A percentile compares a stretch with the other conserved stretches of the same genome.
These are phyloP conservation scores for Solidago caesia DNA, from an alignment of 129 eudicot genomes.

Conservation along the genomic window DNA sequence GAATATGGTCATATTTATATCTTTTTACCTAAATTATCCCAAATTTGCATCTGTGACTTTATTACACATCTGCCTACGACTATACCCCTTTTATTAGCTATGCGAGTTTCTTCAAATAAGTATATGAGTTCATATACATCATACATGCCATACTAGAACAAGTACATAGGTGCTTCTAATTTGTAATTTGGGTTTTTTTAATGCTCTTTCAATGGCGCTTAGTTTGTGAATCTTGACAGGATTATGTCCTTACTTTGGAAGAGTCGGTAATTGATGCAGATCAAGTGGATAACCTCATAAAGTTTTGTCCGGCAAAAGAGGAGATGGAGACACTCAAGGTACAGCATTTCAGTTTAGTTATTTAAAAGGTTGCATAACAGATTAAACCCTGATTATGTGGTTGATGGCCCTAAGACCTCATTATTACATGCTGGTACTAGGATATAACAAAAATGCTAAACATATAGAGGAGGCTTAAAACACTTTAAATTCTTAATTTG, in stretches of 20 bases:
- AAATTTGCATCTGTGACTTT: too few species aligned
- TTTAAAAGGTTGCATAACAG: slow-evolving; percentile 11
- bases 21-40: background rate
- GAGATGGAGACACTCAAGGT: slow-evolving; percentile 97
- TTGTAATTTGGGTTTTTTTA: background rate
- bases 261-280: slow-evolving; percentile 81
- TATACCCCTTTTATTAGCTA: too few species aligned
- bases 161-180: background rate
- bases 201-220: slow-evolving; percentile 13
- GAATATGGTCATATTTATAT: background rate
- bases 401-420: background rate
- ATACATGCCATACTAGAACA: background rate
- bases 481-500: background rate
- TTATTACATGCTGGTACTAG: background rate
- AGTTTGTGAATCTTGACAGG: slow-evolving; percentile 41
- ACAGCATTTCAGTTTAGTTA: slow-evolving; percentile 3
- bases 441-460: background rate
- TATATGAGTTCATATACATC: background rate
- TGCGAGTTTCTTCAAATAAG: too few species aligned
- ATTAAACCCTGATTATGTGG: background rate
- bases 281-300: slow-evolving; percentile 95
- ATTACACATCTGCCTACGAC: too few species aligned
- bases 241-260: slow-evolving; percentile 77
- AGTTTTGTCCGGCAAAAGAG: slow-evolving; percentile 94
- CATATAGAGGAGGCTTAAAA: background rate